Evolutionary conservation across 441 rosid species (phyloP).

Genomic region (Syzygium malaccense): DNA sequence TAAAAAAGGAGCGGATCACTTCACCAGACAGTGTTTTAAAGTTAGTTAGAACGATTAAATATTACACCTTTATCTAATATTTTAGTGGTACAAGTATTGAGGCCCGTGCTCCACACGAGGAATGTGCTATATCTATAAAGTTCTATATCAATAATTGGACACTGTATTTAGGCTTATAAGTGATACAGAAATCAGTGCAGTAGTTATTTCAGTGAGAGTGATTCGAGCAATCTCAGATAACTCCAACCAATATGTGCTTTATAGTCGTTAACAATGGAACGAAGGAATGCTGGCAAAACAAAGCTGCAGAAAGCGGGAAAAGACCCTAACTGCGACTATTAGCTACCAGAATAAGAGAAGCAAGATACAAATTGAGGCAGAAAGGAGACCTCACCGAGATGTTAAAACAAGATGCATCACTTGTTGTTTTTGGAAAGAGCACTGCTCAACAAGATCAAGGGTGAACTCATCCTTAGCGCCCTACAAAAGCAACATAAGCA

Average conservation of each 20-base stretch:
- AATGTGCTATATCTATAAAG: background rate
- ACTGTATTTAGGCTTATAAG: background rate
- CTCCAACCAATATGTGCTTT: background rate
- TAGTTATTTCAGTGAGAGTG: background rate
- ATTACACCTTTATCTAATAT: background rate
- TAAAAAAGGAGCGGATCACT: slow-evolving; percentile 2
- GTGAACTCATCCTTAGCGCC: slow-evolving; percentile 87
- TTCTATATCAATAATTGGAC: background rate
- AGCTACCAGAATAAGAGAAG: background rate
- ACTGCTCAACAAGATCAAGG: slow-evolving; percentile 98
- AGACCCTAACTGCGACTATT: background rate
- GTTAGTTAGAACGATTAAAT: background rate
- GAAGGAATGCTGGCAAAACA: background rate
- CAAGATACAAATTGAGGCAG: background rate
- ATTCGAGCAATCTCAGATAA: background rate
- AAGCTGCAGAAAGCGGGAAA: background rate
- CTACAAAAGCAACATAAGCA: slow-evolving; percentile 25
- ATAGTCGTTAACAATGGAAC: background rate
- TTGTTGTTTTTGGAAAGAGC: slow-evolving; percentile 95
- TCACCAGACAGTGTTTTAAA: background rate
- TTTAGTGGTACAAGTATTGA: background rate
- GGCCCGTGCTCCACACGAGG: background rate
- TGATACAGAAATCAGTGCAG: background rate
- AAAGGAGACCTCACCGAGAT: slow-evolving; percentile 52
- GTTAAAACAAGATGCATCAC: slow-evolving; percentile 91